These are phyloP conservation scores for Physcomitrium patens DNA, from an alignment of 225 moss, liverwort and hornwort species.

Conservation along the genomic window DNA sequence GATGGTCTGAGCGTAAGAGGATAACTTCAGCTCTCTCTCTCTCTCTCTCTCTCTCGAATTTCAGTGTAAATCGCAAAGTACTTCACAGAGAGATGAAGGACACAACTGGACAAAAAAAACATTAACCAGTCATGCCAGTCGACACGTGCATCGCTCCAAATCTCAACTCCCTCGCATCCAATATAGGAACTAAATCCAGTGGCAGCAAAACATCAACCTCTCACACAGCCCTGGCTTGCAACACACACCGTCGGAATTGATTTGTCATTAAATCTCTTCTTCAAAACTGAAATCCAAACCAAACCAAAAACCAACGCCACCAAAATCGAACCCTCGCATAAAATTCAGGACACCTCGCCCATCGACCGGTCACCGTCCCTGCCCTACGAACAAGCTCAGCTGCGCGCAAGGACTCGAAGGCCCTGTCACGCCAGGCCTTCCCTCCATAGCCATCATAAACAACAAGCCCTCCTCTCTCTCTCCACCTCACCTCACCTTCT, in stretches of 20 bases:
- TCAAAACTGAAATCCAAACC: too few species aligned
- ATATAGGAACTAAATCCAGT: background rate
- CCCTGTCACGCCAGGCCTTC: conserved; percentile 19
- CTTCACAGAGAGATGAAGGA: background rate
- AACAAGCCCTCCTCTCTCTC: background rate
- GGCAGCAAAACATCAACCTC: background rate
- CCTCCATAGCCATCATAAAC: conserved; percentile 24
- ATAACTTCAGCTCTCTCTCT: background rate
- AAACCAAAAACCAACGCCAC: background rate
- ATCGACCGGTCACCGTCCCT: conserved; percentile 32
- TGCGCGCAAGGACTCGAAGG: background rate
- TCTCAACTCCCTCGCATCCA: background rate
- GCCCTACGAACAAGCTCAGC: background rate
- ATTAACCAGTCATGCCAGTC: too few species aligned
- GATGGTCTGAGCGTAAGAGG: background rate
- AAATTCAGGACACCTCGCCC: conserved; percentile 21
- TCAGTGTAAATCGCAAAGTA: background rate
- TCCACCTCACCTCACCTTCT: background rate
- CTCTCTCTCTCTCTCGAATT: background rate
- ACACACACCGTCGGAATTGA: background rate
- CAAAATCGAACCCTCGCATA: background rate
- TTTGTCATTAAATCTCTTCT: background rate
- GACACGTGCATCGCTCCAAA: conserved; percentile 14
- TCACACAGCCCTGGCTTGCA: background rate
- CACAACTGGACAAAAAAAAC: too few species aligned